Base-by-base conservation (phyloP, 2,329 filamentous ascomycete genomes). In the Verticillium dahliae region DNA sequence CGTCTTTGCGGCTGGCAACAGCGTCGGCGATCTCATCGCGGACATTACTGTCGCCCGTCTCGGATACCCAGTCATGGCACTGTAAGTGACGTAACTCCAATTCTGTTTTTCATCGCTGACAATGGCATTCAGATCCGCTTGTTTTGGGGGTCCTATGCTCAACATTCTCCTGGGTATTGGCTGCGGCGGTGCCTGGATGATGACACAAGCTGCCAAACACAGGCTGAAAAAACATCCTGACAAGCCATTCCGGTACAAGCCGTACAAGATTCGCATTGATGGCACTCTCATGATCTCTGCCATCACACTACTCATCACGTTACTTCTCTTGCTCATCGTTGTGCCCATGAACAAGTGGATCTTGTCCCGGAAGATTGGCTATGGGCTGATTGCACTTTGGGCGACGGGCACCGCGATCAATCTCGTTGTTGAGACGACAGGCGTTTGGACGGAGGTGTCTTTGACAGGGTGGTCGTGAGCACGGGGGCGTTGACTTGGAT, bases 61-160 rank as follows among this genome's bases (percentile, higher is more conserved):
- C 2, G 95, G 95, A 2, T 97, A 93, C 74, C 95, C 95, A 0
- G 92, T 99, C 65, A 99, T 99, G 95, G 95, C 95, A 45, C 70
- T 89, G 81, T 85, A 74, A 76, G 83, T 82, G 13, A 58, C 39
- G 27, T 7, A 35, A 27, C 27, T 27, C 27, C 4, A 27, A 27
- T 27, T 52, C 18, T 34, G n/a, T 18, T 34, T 61, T 61, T 39
- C 54, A 38, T 56, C 33, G 63, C 71, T 75, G 67, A 73, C 65
- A 34, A 33, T 37, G 41, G 39, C 56, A 63, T 64, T 27, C 27
- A 86, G 83, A 50, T 93, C 91, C 38, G 95, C 95, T 4, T 99
- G 95, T 72, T 97, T 99, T 72, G 95, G 95, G n/a, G 96, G 95
- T 0, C 95, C 95, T 0, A 94, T 99, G 92, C 84, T 99, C 50